Evolutionary conservation across 2,329 filamentous ascomycete species (phyloP).

Genomic region (Ceratocystis variospora): DNA sequence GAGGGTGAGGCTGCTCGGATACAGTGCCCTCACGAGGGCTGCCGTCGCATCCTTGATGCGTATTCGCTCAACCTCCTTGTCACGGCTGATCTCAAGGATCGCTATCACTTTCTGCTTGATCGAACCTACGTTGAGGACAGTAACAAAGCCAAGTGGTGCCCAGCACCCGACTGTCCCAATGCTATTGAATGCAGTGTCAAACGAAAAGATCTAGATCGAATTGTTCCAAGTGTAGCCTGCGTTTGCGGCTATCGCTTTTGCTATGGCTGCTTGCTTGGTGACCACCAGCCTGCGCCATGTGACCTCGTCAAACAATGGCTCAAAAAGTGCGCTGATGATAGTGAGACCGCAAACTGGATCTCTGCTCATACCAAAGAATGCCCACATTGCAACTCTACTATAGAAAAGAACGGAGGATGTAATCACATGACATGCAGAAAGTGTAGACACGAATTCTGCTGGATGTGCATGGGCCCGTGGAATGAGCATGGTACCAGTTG

Average conservation of each 20-base stretch:
- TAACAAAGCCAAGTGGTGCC: conserved; percentile 92
- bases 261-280: conserved; percentile 78
- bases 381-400: conserved; percentile 87
- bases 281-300: conserved; percentile 90
- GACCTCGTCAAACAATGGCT: conserved; percentile 86
- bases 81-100: conserved; percentile 37
- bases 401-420: conserved; percentile 96
- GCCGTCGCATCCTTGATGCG: conserved; percentile 81
- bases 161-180: conserved; percentile 91
- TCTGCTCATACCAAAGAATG: conserved; percentile 98
- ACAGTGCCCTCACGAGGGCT: conserved; percentile 78
- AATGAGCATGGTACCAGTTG: conserved; percentile 96
- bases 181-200: conserved; percentile 81
- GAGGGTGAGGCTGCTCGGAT: conserved; percentile 93
- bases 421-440: conserved; percentile 98
- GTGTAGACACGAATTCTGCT: conserved; percentile 94
- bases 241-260: conserved; percentile 78
- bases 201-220: conserved; percentile 66
- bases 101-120: conserved; percentile 77
- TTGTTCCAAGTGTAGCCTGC: conserved; percentile 85
- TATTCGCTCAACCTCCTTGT: conserved; percentile 71
- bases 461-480: conserved; percentile 99
- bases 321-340: conserved; percentile 97
- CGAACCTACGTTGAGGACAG: conserved; percentile 96
- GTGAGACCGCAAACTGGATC: conserved; percentile 98